Base-by-base conservation (phyloP, 345 rosid species). In the Erysimum cheiranthoides region DNA sequence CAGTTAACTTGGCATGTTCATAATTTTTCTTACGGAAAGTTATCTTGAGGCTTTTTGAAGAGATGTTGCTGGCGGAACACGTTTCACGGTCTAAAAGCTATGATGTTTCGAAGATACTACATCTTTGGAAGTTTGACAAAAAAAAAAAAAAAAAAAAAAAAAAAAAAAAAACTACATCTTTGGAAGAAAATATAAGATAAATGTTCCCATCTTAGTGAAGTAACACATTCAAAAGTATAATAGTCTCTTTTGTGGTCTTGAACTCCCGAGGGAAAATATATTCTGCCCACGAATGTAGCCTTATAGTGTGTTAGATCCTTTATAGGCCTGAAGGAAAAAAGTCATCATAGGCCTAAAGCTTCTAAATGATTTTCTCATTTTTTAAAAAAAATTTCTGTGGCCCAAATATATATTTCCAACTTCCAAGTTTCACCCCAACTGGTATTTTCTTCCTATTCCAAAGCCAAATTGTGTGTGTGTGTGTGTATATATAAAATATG, bases 401-500 rank as follows among this genome's bases (percentile, higher is more conserved):
- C 60, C 60, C 71, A 66, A 35, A 52, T 21, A 50, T 35, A 38
- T 8, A 51, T 35, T 27, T 47, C 1, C 13, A 50, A 51, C 21
- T 27, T 47, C 1, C 13, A 50, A 40, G 25, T 51, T 62, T 63
- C 13, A 45, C 30, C 30, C 63, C 43, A 58, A 25, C 10, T 5
- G 28, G 31, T 51, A 25, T 25, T 1, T 9, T 21, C 10, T 21
- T 9, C 10, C 10, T 25, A 18, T 51, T 51, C 7, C 14, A 21
- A 50, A 50, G 14, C 56, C 31, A 1, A 53, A 30, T 12, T 5
- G 16, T 53, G 1, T 53, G 54, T 9, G 12, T 49, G 0, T 45
- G 1, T 35, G 2, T n/a, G n/a, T n/a, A n/a, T n/a, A 21, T 51
- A 12, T 28, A 28, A 12, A 30, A 5, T 49, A 34, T 8, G 25